Percentiles rank a stretch among this genome's conserved stretches.
Conservation (phyloP, 1,139 yeast genomes). For the Hanseniaspora uvarum region DNA sequence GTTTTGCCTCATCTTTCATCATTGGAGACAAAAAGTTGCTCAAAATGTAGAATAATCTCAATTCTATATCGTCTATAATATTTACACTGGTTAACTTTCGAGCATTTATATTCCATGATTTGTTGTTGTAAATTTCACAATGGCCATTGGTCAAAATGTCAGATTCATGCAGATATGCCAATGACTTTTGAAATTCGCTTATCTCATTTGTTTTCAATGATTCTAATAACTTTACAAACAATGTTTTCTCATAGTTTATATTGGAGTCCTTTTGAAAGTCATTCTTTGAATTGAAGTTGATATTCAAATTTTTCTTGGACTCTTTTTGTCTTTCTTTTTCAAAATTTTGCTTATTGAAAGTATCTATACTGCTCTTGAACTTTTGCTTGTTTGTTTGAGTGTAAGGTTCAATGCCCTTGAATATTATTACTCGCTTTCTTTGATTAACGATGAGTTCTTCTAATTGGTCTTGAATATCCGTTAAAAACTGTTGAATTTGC, state of each 20-base stretch:
- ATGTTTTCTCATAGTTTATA: conserved; percentile 2
- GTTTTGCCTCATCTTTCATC: background rate
- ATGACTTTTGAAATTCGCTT: background rate
- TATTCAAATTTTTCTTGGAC: background rate
- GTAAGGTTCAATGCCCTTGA: conserved; percentile 14
- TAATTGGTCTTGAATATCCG: conserved; percentile 7
- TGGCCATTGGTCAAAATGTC: background rate
- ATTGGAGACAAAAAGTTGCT: conserved; percentile 2
- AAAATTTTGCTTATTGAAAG: background rate
- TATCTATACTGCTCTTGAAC: conserved; percentile 1
- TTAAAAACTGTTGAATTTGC: background rate
- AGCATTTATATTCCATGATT: conserved; percentile 6
- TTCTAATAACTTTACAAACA: conserved; percentile 4
- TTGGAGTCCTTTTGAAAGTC: background rate
- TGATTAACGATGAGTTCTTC: conserved; percentile 5
- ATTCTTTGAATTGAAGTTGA: conserved; percentile 2
- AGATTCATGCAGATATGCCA: background rate
- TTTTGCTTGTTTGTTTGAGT: conserved; percentile 2
- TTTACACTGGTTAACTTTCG: background rate
- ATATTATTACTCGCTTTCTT: conserved; percentile 3
- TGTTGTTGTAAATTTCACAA: conserved; percentile 4
- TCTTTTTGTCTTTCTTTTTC: background rate
- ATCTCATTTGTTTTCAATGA: background rate
- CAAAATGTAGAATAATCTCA: conserved; percentile 3
- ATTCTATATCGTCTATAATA: conserved; percentile 4